Evolutionary conservation across 163 green algal species (phyloP).

Genomic region (Scenedesmus sp.): DNA sequence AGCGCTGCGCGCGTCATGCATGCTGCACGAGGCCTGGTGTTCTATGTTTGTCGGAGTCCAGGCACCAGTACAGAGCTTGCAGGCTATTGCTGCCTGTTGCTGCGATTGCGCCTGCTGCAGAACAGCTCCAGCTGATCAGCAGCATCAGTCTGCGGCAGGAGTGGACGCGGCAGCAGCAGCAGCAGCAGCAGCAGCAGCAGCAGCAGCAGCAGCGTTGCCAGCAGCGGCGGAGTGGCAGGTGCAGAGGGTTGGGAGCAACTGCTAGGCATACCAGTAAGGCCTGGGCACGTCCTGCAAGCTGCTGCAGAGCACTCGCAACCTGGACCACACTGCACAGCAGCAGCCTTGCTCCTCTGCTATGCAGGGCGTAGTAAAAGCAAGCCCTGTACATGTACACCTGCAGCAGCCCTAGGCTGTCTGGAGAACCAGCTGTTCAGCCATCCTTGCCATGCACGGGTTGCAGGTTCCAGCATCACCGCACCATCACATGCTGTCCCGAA

Average conservation of each 20-base stretch:
- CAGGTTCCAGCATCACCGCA: no score
- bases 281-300: neutral
- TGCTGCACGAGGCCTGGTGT: no score
- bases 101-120: conserved; percentile 15
- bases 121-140: conserved; percentile 51
- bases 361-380: no score
- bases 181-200: neutral
- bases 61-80: no score
- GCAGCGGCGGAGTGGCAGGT: no score
- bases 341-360: no score
- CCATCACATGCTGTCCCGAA: neutral
- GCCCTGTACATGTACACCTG: no score
- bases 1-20: no score
- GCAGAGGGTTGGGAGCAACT: neutral
- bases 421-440: no score
- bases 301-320: neutral
- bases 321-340: neutral
- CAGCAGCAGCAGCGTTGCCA: neutral
- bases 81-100: neutral
- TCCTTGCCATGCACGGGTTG: no score
- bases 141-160: conserved; percentile 15
- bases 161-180: neutral
- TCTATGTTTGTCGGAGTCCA: no score
- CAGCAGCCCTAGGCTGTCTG: no score
- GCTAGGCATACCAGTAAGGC: neutral